Evolutionary conservation across 139 green algal species (phyloP), one percentile per base, ranked within the genome.

Genomic region (Microglena sp.): DNA sequence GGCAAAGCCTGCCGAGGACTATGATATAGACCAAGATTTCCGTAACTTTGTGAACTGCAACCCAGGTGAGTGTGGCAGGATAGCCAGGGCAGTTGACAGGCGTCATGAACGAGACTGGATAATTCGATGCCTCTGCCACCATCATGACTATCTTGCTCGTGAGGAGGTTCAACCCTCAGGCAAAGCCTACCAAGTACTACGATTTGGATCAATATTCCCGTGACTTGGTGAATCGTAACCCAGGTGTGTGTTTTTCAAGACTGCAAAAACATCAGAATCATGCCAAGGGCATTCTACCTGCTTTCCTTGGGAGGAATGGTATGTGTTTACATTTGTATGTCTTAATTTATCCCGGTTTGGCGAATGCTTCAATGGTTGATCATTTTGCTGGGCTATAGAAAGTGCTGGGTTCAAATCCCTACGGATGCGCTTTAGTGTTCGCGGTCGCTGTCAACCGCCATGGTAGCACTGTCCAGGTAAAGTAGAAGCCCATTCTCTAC

Each of bases 111-210:
- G 70, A 72, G 58, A 77, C 70, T 1, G 71, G 73, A 31, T 67
- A 79, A 59, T 79, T 79, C 43, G 73, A 79, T 33, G 73, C 73
- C 2, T 75, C 75, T 35, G 57, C 67, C 58, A 75, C 73, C 31
- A 79, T 79, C 50, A 79, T 75, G 73, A 68, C 73, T 43, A 79
- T 79, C 46, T 64, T 79, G 40, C 67, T 67, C 57, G 73, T 79
- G 73, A 63, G 73, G 4, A 62, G 11, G 0, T 75, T 73, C 64
- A 33, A 71, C 55, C 64, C 64, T 3, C 28, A 57, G 3, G 33
- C 24, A 3, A 22, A 32, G 26, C 64, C 64, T 5, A 35, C 11
- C 11, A 11, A 43, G 4, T 71, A 61, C 64, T 65, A 60, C 27
- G 8, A 40, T 2, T 18, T 65, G 4, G 64, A 71, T 35, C 3